These are phyloP conservation scores for Exophiala sp. DNA, from an alignment of 2,329 filamentous ascomycete species.

Conservation along the genomic window DNA sequence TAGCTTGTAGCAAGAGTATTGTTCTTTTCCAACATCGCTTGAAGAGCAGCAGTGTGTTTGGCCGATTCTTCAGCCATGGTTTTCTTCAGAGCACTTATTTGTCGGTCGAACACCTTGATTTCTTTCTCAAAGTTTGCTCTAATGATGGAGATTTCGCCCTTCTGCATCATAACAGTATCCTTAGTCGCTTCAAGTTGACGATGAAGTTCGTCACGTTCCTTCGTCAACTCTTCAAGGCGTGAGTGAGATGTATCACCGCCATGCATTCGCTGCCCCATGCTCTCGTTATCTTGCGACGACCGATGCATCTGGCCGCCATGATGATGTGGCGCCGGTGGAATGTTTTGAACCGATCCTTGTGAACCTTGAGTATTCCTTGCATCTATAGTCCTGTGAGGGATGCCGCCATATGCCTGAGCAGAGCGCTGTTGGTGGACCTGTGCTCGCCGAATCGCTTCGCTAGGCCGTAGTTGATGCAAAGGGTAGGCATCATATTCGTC, in stretches of 20 bases:
- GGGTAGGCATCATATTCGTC: conserved; percentile 26
- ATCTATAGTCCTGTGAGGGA: not conserved
- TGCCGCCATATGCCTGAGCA: conserved; percentile 14
- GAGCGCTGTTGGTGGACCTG: conserved; percentile 28
- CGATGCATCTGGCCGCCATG: no score
- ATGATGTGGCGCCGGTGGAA: no score
- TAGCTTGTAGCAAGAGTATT: conserved; percentile 55
- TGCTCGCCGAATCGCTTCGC: conserved; percentile 27
- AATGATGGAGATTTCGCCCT: conserved; percentile 58
- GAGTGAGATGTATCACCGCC: conserved; percentile 31
- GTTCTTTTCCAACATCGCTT: conserved; percentile 49
- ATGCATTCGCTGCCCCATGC: not conserved
- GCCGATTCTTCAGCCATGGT: conserved; percentile 49
- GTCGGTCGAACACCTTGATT: conserved; percentile 49
- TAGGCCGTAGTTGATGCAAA: conserved; percentile 6
- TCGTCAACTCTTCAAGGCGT: conserved; percentile 27
- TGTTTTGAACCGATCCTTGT: not conserved
- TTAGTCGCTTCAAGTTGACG: conserved; percentile 38
- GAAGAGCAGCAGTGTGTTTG: conserved; percentile 51
- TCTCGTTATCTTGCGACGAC: not conserved
- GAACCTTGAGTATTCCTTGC: conserved; percentile 1
- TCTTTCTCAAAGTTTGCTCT: conserved; percentile 52
- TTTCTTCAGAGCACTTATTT: conserved; percentile 49
- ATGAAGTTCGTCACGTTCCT: conserved; percentile 38
- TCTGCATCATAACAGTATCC: conserved; percentile 44